phyloP scores from a whole-genome alignment of 2,329 filamentous ascomycete species.

The Cytospora mali region DNA sequence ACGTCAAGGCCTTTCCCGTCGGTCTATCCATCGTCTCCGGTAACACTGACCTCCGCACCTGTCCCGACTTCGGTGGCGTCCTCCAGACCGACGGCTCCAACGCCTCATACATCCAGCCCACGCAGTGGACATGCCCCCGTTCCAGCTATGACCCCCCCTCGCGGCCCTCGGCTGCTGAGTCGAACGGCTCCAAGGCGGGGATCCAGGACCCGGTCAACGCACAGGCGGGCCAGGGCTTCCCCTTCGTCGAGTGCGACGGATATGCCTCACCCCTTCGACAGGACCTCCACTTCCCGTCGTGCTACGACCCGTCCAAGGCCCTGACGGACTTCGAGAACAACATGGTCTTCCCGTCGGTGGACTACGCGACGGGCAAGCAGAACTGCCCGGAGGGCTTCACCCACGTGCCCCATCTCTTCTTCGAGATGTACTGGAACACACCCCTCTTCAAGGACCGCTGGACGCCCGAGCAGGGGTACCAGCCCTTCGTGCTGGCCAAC shows the following conservation, averaged over 20 bases:
- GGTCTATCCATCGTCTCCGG: conserved; percentile 74
- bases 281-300: conserved; percentile 73
- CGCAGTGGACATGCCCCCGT: conserved; percentile 65
- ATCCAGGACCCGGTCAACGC: conserved; percentile 57
- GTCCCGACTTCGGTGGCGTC: conserved; percentile 50
- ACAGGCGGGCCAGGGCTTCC: conserved; percentile 67
- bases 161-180: conserved; percentile 59
- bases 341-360: conserved; percentile 62
- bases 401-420: conserved; percentile 61
- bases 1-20: conserved; percentile 69
- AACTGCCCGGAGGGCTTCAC: conserved; percentile 59
- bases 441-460: conserved; percentile 54
- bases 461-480: conserved; percentile 54
- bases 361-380: conserved; percentile 43
- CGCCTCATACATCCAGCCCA: conserved; percentile 54
- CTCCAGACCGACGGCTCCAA: conserved; percentile 53
- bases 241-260: conserved; percentile 68
- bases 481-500: conserved; percentile 70
- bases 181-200: conserved; percentile 58
- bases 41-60: conserved; percentile 58
- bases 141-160: conserved; percentile 50
- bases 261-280: conserved; percentile 62
- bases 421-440: conserved; percentile 64
- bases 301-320: conserved; percentile 68
- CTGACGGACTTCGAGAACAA: conserved; percentile 64